Base-by-base conservation (phyloP, 805 yeast species). In the Hanseniaspora meyeri region DNA sequence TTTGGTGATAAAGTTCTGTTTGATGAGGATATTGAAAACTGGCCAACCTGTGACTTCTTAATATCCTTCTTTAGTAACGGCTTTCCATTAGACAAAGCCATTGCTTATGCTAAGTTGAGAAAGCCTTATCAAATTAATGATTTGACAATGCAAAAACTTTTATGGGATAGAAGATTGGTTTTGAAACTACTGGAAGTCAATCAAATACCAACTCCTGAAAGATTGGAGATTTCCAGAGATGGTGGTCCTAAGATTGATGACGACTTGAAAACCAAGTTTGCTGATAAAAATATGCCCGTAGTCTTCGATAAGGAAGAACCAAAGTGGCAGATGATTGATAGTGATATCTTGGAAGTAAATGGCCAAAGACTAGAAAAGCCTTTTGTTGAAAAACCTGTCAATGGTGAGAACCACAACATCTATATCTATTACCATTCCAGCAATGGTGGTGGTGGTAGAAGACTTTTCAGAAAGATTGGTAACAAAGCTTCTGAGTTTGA, bases 11-110 rank as follows among this genome's bases (percentile, higher is more conserved):
- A 93, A 70, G 97, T 89, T 27, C 91, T 93, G 52, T 71, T 93
- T 57, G 98, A 93, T 69, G 98, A 95, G 71, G 72, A 78, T 16
- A 79, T 93, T 58, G 97, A 93, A 71, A 88, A 89, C 67, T 93
- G 99, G 99, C 99, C 99, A 40, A 88, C 96, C 39, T 93, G 98
- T 72, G 99, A 93, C 68, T 93, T 88, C 65, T 74, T 93, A 60
- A 87, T 93, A 59, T 83, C 91, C 62, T 93, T 93, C 70, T 93
- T 93, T 69, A 86, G 95, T n/a, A 80, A 82, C 34, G 99, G 99
- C 0, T 93, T 93, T 71, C 99, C 99, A 0, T 74, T 93, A 46
- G 95, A 91, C 62, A 93, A 93, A 69, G 99, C 98, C 2, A 91
- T 93, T 58, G 77, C 82, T 24, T 93, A 93, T 64, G 96, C 82